Evolutionary conservation across 2,329 filamentous ascomycete species (phyloP), one percentile per base, ranked within the genome.

Genomic region (Helminthosporium solani): DNA sequence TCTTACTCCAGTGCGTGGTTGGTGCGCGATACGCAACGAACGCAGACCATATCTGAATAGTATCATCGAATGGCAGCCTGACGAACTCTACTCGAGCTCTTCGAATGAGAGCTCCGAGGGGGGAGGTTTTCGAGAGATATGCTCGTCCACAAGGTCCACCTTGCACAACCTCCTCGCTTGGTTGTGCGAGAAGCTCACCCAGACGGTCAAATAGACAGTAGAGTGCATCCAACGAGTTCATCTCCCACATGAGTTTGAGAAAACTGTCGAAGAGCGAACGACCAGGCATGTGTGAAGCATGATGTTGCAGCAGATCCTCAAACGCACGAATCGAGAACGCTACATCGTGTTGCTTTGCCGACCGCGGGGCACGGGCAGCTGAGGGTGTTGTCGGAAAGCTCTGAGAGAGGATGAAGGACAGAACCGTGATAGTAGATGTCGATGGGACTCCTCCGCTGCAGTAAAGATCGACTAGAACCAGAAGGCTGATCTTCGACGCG

Each of bases 201-300:
- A 87, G 76, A 18, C 74, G 73, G 23, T 80, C 78, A 62, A 95
- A 88, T 67, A 95, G 92, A 2, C 77, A 75, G 61, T 91, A 83
- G n/a, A 97, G 73, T 0, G 84, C 82, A 70, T 97, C 83, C 9
- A 95, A 79, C 16, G 87, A 92, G 63, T 91, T 84, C 54, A 97
- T 82, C 14, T 79, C 78, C 92, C 94, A 97, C 19, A 97, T 74
- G 52, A 84, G 86, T 44, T 82, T 81, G 11, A 97, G 78, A 46
- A 96, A 88, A 2, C 87, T 75, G 63, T 97, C 90, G 83, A 91
- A 94, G n/a, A 96, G 73, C n/a, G 81, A 86, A 38, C 87, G 80
- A 2, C 90, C 90, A 0, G 90, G 87, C 46, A 89, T 73, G 7
- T 70, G 76, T 1, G 79, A 81, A 11, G 70, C 59, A 51, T 73